Evolutionary conservation across 352 stramenopile species (phyloP).

Genomic region (Detonula confervacea): DNA sequence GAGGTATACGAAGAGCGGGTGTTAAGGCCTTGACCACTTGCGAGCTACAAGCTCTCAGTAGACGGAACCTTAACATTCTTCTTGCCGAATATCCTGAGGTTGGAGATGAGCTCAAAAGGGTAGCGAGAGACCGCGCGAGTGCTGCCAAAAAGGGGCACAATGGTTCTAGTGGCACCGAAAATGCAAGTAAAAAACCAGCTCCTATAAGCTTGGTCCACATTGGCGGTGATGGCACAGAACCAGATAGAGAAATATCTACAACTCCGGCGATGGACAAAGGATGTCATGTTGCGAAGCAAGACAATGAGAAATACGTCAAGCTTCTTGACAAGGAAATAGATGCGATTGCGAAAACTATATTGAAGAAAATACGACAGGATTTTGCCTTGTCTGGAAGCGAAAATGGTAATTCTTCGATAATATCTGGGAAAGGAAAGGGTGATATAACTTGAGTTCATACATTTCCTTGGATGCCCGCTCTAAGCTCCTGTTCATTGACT

Average conservation of each 20-base stretch:
- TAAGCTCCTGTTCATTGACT: too few relatives aligned
- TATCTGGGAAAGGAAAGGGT: background rate
- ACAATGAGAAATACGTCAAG: background rate
- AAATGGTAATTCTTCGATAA: background rate
- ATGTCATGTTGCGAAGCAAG: too few relatives aligned
- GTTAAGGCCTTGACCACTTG: slow-evolving; percentile 46
- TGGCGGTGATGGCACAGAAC: background rate
- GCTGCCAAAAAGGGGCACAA: slow-evolving; percentile 21
- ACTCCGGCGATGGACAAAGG: too few relatives aligned
- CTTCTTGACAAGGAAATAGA: slow-evolving; percentile 19
- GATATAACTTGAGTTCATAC: background rate
- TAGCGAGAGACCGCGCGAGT: slow-evolving; percentile 39
- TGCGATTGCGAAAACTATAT: slow-evolving; percentile 9
- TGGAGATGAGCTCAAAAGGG: slow-evolving; percentile 47
- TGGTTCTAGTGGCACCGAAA: background rate
- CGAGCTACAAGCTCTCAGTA: slow-evolving; percentile 43
- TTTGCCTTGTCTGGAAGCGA: background rate
- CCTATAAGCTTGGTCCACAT: background rate
- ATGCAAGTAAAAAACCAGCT: background rate
- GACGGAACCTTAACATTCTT: slow-evolving; percentile 52
- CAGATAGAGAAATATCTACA: background rate
- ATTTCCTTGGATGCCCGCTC: background rate
- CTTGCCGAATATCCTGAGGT: too few relatives aligned
- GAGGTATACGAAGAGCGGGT: slow-evolving; percentile 45
- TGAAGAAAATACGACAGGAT: slow-evolving; percentile 8